Evolutionary conservation across 2,329 filamentous ascomycete genomes (phyloP), one percentile per base, ranked within the genome.

Genomic region (Biscogniauxia marginata): DNA sequence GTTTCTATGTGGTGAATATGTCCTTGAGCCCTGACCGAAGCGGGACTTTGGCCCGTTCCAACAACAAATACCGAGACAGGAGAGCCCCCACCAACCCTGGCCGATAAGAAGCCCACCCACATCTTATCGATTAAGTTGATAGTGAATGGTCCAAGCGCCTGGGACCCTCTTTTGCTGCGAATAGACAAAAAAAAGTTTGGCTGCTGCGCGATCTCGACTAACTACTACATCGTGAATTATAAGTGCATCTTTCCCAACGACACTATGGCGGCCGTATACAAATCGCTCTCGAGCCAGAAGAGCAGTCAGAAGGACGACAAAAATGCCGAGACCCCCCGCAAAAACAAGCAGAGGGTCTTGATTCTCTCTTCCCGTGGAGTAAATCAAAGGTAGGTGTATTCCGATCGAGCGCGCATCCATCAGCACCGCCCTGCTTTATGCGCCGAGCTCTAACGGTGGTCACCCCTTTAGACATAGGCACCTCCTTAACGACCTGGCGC

Each of bases 351-450:
- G 74, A 81, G 92, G 67, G 90, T 98, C 52, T 80, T 99, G 62
- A 93, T 98, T 68, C 81, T 99, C 66, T 95, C 91, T 22, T 97
- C 93, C 21, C 83, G 95, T 78, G 95, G 95, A 62, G 91, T 98
- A 52, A 96, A 93, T 30, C 92, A 90, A 75, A 84, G 66, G 66
- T 68, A 67, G 56, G 8, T 43, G 13, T 20, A 25, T 52, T 46
- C 34, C 19, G 43, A 25, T 22, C 21, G 2, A 11, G 30, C 30
- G 30, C 30, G 13, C 7, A 9, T 39, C 30, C n/a, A n/a, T 16
- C 13, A 6, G 23, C 46, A 4, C 46, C 7, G 5, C 23, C 18
- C 11, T 23, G 13, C 18, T 7, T 18, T n/a, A 49, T 18, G 11
- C 22, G n/a, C 20, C 46, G 2, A 22, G 8, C n/a, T 22, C 7